Evolutionary conservation across 805 yeast species (phyloP).

Genomic region (Wickerhamiella sergipiensis): DNA sequence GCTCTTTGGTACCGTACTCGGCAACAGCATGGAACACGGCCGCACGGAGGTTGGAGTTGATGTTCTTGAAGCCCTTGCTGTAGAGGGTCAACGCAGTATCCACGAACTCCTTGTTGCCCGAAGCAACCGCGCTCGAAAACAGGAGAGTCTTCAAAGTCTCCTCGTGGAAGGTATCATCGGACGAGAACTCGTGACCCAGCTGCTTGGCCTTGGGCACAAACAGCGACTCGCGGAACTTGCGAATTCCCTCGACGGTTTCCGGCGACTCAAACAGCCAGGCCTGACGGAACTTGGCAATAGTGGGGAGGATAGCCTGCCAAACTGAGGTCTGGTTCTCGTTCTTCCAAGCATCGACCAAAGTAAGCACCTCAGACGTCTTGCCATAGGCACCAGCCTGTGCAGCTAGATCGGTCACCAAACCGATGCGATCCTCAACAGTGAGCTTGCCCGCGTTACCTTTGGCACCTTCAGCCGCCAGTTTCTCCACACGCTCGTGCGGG

Average conservation of each 20-base stretch:
- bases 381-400: constrained; percentile 43
- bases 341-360: constrained; percentile 38
- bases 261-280: constrained; percentile 39
- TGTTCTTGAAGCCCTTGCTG: constrained; percentile 45
- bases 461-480: constrained; percentile 39
- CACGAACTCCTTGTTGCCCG: constrained; percentile 24
- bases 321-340: constrained; percentile 35
- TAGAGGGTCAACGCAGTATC: constrained; percentile 31
- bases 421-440: constrained; percentile 47
- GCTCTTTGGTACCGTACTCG: constrained; percentile 43
- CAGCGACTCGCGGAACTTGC: constrained; percentile 37
- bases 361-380: constrained; percentile 35
- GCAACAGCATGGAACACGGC: constrained; percentile 57
- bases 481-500: constrained; percentile 35
- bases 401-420: constrained; percentile 47
- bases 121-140: constrained; percentile 24
- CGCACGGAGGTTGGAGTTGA: constrained; percentile 62
- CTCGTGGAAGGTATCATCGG: constrained; percentile 39
- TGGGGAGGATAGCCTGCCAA: constrained; percentile 36
- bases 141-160: constrained; percentile 56
- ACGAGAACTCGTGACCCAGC: constrained; percentile 53
- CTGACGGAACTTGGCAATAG: constrained; percentile 29
- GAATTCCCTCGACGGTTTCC: constrained; percentile 28
- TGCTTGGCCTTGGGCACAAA: constrained; percentile 38
- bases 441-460: constrained; percentile 32